Percentiles rank a stretch among this genome's conserved stretches.
Evolutionary conservation across 495 filamentous ascomycete genomes (phyloP).

Genomic region (Penicillium bialowiezense): DNA sequence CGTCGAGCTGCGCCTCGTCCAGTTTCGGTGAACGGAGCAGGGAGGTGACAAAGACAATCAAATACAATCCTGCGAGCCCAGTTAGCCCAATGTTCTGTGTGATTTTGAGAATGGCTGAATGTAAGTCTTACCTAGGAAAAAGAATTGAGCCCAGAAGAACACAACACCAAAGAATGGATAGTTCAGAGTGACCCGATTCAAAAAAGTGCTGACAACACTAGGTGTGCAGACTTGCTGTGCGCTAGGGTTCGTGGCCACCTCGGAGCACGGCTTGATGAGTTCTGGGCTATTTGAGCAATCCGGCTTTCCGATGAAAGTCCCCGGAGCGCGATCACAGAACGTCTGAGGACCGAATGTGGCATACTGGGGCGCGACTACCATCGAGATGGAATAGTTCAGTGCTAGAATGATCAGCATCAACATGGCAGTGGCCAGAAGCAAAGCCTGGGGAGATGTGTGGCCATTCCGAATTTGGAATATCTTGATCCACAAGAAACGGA

Average conservation of each 20-base stretch:
- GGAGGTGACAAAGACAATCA: conserved; percentile 70
- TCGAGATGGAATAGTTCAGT: conserved; percentile 86
- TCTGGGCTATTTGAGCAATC: conserved; percentile 74
- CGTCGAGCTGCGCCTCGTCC: conserved; percentile 71
- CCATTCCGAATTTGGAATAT: conserved; percentile 88
- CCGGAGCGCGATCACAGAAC: conserved; percentile 70
- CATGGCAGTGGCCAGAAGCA: conserved; percentile 89
- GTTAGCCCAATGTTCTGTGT: no score
- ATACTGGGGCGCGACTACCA: conserved; percentile 92
- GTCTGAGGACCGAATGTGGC: conserved; percentile 92
- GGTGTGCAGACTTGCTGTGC: conserved; percentile 82
- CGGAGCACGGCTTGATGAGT: conserved; percentile 77
- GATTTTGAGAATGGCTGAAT: no score
- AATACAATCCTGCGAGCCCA: conserved; percentile 57
- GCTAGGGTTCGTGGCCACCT: conserved; percentile 56
- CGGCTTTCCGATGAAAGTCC: conserved; percentile 57
- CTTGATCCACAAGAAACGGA: conserved; percentile 91
- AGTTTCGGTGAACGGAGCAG: conserved; percentile 77
- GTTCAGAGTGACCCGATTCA: conserved; percentile 91
- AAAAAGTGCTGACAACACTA: conserved; percentile 82
- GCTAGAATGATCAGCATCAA: conserved; percentile 83
- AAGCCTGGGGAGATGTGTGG: conserved; percentile 84
- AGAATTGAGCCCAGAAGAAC: conserved; percentile 93
- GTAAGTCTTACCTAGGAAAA: conserved; percentile 63
- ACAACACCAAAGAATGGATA: conserved; percentile 95